phyloP scores from a whole-genome alignment of 164 flowering plant genomes.

The Vitis vinifera region ASM3070453v1 NC_081818.1:28168501-28169000 shows the following conservation, averaged over 20 bases:
- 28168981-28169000: slow-evolving; percentile 7
- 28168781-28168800: slow-evolving; percentile 49
- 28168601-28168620: too few species aligned
- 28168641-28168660: slow-evolving; percentile 29
- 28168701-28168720: slow-evolving; percentile 98
- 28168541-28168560: too few species aligned
- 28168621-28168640: neutral
- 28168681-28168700: slow-evolving; percentile 74
- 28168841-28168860: neutral
- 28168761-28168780: slow-evolving; percentile 79
- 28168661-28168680: slow-evolving; percentile 71
- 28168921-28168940: slow-evolving; percentile 16
- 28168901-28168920: slow-evolving; percentile 11
- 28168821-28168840: neutral
- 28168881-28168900: slow-evolving; percentile 8
- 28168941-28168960: slow-evolving; percentile 12
- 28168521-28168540: too few species aligned
- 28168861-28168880: neutral
- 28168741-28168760: slow-evolving; percentile 35
- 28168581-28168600: too few species aligned
- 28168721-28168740: slow-evolving; percentile 69
- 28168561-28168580: too few species aligned
- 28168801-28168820: neutral
- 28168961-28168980: slow-evolving; percentile 1
- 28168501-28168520: neutral